Evolutionary conservation across 192 early-diverging fungal genomes (phyloP), one percentile per base, ranked within the genome.

Genomic region (Mortierella antarctica): DNA sequence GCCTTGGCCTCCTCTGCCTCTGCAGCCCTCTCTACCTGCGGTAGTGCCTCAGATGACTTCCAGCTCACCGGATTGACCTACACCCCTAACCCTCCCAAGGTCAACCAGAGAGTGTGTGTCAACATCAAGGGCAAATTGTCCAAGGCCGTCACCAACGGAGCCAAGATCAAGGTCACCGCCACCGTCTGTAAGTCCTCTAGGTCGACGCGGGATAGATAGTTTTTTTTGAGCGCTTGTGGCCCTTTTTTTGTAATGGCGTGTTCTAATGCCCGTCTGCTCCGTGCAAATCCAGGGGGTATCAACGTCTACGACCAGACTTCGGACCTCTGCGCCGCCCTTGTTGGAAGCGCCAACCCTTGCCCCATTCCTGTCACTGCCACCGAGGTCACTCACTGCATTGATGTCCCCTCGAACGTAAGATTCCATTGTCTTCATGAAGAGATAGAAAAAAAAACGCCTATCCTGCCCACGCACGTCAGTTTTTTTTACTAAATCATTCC

Each of bases 11-110:
- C 70, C 70, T 72, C 77, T 54, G 70, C 70, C 65, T 68, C 69
- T 11, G 77, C 77, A 18, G 77, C 77, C 10, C 72, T 80, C 77
- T 68, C 77, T 0, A 72, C 77, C 65, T 80, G 77, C 70, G 77
- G 77, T 17, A 57, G 65, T 11, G 47, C 77, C n/a, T 40, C 62
- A 2, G 77, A 80, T 48, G 42, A 23, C 3, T 67, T 80, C 50
- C 0, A 17, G 14, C 59, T 80, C 5, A 9, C 51, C 11, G 8
- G 51, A 9, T 53, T 80, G 59, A 46, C 68, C 20, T 80, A 80
- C 57, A 41, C 23, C 41, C 77, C 77, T 54, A 80, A 72, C 77
- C 77, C 77, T 48, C 77, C 77, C 55, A 72, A 72, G 70, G 77
- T 72, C 48, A 41, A 41, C 49, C 69, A 80, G 55, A 49, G 58